Conservation (phyloP, 1,284 basidiomycete species). For the Salmacisia buchloeana region DNA sequence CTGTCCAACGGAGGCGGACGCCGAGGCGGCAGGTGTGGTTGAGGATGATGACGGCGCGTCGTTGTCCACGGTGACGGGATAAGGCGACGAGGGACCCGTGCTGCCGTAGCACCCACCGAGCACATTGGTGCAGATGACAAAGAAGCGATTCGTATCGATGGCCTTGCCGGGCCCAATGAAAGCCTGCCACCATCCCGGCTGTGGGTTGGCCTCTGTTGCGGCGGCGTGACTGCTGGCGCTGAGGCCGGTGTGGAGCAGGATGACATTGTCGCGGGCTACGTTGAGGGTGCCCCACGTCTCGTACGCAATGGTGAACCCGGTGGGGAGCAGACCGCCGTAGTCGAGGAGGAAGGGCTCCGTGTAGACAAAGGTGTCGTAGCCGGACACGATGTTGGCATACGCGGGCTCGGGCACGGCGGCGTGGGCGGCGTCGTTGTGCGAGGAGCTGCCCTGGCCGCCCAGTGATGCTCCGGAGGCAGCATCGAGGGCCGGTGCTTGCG, state of each 20-base stretch:
- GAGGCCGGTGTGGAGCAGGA: conserved; percentile 93
- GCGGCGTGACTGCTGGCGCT: conserved; percentile 94
- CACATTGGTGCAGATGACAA: conserved; percentile 93
- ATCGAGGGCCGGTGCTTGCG: conserved; percentile 12
- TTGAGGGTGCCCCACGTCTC: conserved; percentile 95
- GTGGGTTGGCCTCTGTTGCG: conserved; percentile 68
- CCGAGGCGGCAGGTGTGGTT: background rate
- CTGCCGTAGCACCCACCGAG: conserved; percentile 95
- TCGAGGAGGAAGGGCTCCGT: conserved; percentile 67
- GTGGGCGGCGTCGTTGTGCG: conserved; percentile 5
- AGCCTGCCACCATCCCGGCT: conserved; percentile 95
- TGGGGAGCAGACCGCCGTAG: conserved; percentile 63
- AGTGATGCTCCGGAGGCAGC: background rate
- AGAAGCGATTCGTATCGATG: conserved; percentile 87
- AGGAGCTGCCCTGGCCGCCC: conserved; percentile 10
- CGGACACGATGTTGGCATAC: conserved; percentile 52
- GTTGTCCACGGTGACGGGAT: conserved; percentile 55
- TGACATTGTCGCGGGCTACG: conserved; percentile 72
- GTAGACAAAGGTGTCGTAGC: conserved; percentile 51
- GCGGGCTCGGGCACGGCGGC: conserved; percentile 52
- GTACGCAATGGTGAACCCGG: conserved; percentile 78
- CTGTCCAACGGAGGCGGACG: background rate
- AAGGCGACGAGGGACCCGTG: conserved; percentile 79
- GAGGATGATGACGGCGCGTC: conserved; percentile 46
- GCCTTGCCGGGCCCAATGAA: conserved; percentile 88